phyloP scores from a whole-genome alignment of 108 stramenopile species.

The Aurantiochytrium sp. region DNA sequence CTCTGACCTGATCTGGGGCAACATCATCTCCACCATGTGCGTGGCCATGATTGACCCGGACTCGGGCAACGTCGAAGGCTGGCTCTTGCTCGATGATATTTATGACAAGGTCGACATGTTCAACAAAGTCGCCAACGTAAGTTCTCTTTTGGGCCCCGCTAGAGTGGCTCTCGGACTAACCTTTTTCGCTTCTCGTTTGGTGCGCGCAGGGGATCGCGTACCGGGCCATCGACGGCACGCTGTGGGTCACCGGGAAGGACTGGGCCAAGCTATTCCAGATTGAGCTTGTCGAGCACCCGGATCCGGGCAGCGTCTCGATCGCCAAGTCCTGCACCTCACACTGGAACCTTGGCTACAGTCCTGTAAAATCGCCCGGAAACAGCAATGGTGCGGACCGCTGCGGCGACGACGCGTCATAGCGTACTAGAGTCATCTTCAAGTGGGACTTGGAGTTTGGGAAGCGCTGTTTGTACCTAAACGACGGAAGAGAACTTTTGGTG shows the following conservation, averaged over 20 bases:
- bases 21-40: constrained; percentile 7
- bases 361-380: not conserved
- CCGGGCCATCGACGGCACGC: not conserved
- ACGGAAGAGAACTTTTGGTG: too few relatives aligned
- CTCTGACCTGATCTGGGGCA: not conserved
- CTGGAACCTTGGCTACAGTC: not conserved
- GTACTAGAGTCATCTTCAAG: not conserved
- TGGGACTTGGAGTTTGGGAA: not conserved
- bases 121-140: constrained; percentile 21
- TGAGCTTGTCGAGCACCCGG: constrained; percentile 12
- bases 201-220: not conserved
- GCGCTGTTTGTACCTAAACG: too few relatives aligned
- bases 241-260: constrained; percentile 21
- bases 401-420: not conserved
- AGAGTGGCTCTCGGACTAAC: too few relatives aligned
- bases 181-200: not conserved
- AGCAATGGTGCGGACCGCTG: not conserved
- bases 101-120: not conserved
- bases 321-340: not conserved
- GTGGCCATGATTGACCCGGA: not conserved
- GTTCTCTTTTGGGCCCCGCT: not conserved
- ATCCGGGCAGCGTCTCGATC: not conserved
- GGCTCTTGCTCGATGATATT: not conserved
- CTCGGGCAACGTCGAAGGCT: not conserved
- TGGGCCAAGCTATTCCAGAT: constrained; percentile 1